Base-by-base conservation (phyloP, 768 basidiomycete species). In the Phanerochaete sordida region DNA sequence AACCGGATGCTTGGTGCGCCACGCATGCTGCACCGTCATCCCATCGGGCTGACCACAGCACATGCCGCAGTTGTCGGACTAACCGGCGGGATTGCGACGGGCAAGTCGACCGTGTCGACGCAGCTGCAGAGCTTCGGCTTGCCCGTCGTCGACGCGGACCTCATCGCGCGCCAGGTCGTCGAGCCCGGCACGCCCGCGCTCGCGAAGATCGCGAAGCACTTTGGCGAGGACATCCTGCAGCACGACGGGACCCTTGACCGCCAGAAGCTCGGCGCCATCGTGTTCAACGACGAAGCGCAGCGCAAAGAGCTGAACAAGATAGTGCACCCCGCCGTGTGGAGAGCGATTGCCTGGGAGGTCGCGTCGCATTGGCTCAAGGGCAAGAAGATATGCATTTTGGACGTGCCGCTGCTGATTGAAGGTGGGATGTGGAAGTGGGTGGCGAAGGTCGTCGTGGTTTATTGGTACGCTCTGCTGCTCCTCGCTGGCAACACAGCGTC, bases 81-180 rank as follows among this genome's bases (percentile, higher is more conserved):
- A 23, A 98, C 96, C 28, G 97, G 97, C 8, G 93, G 95, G 1
- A 98, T 99, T 59, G 93, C 95, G 23, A 95, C 94, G 7, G 95
- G 96, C 56, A 99, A 99, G 76, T 97, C 95, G 0, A 91, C 94
- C 13, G 97, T 95, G 12, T 92, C 95, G 0, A 73, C 75, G 7
- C 78, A 95, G 44, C 78, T 98, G 35, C 80, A 81, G 54, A 76
- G 79, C 0, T 86, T 86, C 65, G 67, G 72, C 30, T 75, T 98
- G 30, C 91, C 93, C n/a, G 77, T 98, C 65, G 82, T 98, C 66
- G 97, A 99, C 70, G 95, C 96, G 1, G 96, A 98, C 78, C 63
- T 91, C 16, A 80, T 98, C 52, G 93, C 95, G 2, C 88, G 95
- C 39, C 75, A 86, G 65, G 94, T 91, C 58, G 90, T 98, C 58